Evolutionary conservation across 1,139 yeast genomes (phyloP), one percentile per base, ranked within the genome.

Genomic region (Candida dubliniensis): DNA sequence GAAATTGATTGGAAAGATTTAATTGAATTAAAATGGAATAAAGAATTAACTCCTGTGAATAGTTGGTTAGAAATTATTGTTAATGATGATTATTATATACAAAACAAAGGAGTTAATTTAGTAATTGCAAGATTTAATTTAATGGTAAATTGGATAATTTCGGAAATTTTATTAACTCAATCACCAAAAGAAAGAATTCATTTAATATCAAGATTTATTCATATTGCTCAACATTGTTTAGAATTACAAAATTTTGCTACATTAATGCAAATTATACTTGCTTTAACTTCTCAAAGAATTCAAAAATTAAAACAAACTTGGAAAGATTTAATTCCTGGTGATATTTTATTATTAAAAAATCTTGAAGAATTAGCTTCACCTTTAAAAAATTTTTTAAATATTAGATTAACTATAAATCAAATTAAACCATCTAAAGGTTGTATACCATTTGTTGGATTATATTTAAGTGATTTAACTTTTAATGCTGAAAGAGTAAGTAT

Each of bases 1-100:
- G 96, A 89, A 55, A 77, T 93, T 38, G 98, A 91, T 61, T 91
- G 98, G 98, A 84, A 84, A 58, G 96, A 89, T 55, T 72, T 91
- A 43, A 76, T 91, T 44, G 95, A 89, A 54, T 67, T 87, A 52
- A 77, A 81, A 46, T 87, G 96, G 90, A 79, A 79, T 50, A 78
- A 79, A 47, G 80, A 81, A 35, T 67, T 87, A 37, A 76, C 76
- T 1, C 85, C 91, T 0, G 84, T 84, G n/a, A 84, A 82, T 51
- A 86, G 95, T 58, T 93, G 99, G 99, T 68, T 90, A 26, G 87
- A 84, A 53, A 75, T 88, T 31, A 69, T 91, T 40, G 79, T 85
- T 1, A 80, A 82, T 52, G 82, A 82, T 43, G 78, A 77, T 47
- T 73, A 71, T 54, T 72, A 66, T 54, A 59, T 57, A 47, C 63